phyloP scores from a whole-genome alignment of 2,329 filamentous ascomycete species.

The Monosporascus sp. region DNA sequence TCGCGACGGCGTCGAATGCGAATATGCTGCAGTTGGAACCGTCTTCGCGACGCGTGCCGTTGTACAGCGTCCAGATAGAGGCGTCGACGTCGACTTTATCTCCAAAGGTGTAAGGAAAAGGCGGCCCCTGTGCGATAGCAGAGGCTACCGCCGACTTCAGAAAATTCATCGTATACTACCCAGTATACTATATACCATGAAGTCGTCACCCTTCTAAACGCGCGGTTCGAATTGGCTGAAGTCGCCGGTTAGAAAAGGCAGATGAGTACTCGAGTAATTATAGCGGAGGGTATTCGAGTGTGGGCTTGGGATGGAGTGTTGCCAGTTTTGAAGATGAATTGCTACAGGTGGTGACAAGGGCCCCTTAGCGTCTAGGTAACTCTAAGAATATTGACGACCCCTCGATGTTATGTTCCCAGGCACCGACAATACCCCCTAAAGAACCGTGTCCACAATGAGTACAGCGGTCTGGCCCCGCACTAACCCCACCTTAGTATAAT shows the following conservation, averaged over 20 bases:
- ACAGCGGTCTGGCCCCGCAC: slow-evolving; percentile 6
- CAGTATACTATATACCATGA: background rate
- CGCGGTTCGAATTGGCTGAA: background rate
- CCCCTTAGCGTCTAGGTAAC: no score
- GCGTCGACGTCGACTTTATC: slow-evolving; percentile 88
- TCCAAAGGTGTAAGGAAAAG: slow-evolving; percentile 88
- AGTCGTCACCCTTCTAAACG: background rate
- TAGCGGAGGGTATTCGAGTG: no score
- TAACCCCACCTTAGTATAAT: slow-evolving; percentile 8
- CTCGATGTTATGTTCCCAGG: background rate
- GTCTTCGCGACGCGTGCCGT: slow-evolving; percentile 90
- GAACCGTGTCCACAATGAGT: no score
- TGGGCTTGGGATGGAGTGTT: no score
- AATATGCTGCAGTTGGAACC: slow-evolving; percentile 94
- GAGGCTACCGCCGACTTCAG: slow-evolving; percentile 96
- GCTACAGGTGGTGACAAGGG: no score
- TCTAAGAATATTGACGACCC: background rate
- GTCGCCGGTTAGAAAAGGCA: background rate
- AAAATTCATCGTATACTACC: slow-evolving; percentile 69
- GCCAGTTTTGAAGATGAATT: no score
- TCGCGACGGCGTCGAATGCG: slow-evolving; percentile 81
- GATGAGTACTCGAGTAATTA: no score
- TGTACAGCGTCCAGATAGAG: slow-evolving; percentile 94
- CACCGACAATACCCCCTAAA: background rate
- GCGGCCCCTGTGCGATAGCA: slow-evolving; percentile 88